phyloP scores from a whole-genome alignment of 768 basidiomycete species.

The Rhodocollybia butyracea region DNA sequence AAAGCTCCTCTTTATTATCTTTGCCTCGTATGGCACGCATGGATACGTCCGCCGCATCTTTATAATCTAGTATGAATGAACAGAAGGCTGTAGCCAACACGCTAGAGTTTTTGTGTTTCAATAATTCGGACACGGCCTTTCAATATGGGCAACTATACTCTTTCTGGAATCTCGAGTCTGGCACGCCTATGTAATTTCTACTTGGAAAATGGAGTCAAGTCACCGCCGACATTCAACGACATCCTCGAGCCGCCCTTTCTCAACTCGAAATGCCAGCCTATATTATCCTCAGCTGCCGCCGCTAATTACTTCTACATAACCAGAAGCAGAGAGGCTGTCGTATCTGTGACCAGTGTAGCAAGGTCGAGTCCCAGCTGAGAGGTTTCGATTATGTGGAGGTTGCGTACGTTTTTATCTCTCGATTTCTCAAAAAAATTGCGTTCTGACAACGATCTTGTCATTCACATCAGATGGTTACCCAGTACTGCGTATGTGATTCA shows the following conservation, averaged over 20 bases:
- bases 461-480: conserved; percentile 73
- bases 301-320: conserved; percentile 68
- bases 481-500: conserved; percentile 67
- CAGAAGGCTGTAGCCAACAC: not conserved
- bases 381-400: conserved; percentile 79
- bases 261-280: conserved; percentile 19
- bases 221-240: not conserved
- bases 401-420: conserved; percentile 55
- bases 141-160: not conserved
- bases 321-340: conserved; percentile 66
- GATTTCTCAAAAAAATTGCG: conserved; percentile 9
- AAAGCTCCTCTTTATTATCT: too few relatives aligned
- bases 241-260: not conserved
- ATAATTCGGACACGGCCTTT: not conserved
- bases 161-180: too few relatives aligned
- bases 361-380: conserved; percentile 61
- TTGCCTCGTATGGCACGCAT: not conserved
- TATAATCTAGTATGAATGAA: too few relatives aligned
- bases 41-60: too few relatives aligned
- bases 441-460: conserved; percentile 8
- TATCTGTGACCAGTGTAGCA: conserved; percentile 76
- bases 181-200: conserved; percentile 4
- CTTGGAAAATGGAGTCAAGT: not conserved
- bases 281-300: conserved; percentile 71
- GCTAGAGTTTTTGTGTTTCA: conserved; percentile 7